phyloP scores from a whole-genome alignment of 2,329 filamentous ascomycete genomes.

The Botrytis paeoniae region DNA sequence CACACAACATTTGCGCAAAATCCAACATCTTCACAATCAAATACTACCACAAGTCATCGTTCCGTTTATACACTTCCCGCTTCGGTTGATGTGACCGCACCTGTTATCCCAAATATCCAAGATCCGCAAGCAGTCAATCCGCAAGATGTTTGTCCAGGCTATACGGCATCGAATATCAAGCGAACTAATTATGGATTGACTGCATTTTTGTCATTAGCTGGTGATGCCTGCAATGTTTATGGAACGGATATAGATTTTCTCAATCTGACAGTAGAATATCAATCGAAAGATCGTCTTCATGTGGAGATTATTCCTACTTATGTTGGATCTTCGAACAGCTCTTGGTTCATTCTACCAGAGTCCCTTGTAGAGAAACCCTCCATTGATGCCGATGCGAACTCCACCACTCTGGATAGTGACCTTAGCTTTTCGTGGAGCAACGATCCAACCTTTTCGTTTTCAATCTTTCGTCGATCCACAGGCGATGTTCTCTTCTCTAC shows the following conservation, averaged over 20 bases:
- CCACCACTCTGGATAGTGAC: slow-evolving; percentile 49
- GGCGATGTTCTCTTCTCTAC: slow-evolving; percentile 69
- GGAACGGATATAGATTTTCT: slow-evolving; percentile 70
- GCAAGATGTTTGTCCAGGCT: slow-evolving; percentile 59
- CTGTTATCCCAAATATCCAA: slow-evolving; percentile 59
- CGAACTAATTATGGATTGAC: slow-evolving; percentile 55
- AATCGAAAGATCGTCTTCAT: slow-evolving; percentile 62
- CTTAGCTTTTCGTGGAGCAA: slow-evolving; percentile 53
- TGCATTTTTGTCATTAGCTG: slow-evolving; percentile 68
- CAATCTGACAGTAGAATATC: slow-evolving; percentile 65
- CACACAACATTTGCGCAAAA: slow-evolving; percentile 23
- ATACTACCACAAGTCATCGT: slow-evolving; percentile 26
- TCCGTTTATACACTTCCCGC: slow-evolving; percentile 47
- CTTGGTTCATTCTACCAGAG: slow-evolving; percentile 66
- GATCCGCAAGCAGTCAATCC: slow-evolving; percentile 60
- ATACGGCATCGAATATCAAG: slow-evolving; percentile 59
- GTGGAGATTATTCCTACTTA: slow-evolving; percentile 67
- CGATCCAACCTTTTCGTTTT: slow-evolving; percentile 64
- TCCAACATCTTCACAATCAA: slow-evolving; percentile 20
- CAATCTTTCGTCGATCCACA: slow-evolving; percentile 55
- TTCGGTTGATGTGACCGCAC: slow-evolving; percentile 45
- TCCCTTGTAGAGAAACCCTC: slow-evolving; percentile 47
- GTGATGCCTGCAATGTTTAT: slow-evolving; percentile 71
- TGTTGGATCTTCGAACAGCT: slow-evolving; percentile 57
- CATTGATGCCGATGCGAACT: slow-evolving; percentile 42